These are phyloP conservation scores for Torulaspora pretoriensis DNA, from an alignment of 1,139 yeast species.

Conservation along the genomic window DNA sequence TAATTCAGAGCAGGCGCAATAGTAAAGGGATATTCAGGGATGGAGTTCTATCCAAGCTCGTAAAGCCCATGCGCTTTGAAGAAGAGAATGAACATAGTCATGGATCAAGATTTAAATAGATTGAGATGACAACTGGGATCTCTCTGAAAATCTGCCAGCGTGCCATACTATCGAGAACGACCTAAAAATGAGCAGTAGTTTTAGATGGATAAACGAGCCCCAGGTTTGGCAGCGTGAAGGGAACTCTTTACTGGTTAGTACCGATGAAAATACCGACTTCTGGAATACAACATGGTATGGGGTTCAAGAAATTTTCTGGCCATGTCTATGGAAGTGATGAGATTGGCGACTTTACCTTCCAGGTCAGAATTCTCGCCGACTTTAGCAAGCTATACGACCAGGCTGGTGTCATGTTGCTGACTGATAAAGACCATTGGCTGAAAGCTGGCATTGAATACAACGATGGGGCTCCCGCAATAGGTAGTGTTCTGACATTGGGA, in stretches of 20 bases:
- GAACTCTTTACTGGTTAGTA: not conserved
- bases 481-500: conserved; percentile 7
- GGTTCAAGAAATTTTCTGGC: conserved; percentile 6
- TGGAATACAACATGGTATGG: conserved; percentile 10
- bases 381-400: conserved; percentile 8
- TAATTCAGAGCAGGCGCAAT: no score
- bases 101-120: no score
- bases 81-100: no score
- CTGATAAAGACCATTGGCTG: conserved; percentile 5
- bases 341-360: conserved; percentile 5
- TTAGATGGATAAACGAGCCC: conserved; percentile 2
- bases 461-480: conserved; percentile 7
- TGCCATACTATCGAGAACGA: not conserved
- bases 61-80: no score
- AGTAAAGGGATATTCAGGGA: no score
- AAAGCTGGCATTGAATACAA: conserved; percentile 11
- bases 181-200: not conserved
- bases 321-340: conserved; percentile 6
- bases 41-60: no score
- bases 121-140: no score
- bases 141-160: no score
- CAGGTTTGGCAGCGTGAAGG: not conserved
- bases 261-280: conserved; percentile 8
- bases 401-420: conserved; percentile 9
- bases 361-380: conserved; percentile 2